phyloP scores from a whole-genome alignment of 1,284 basidiomycete species.

The Termitomyces sp. region DNA sequence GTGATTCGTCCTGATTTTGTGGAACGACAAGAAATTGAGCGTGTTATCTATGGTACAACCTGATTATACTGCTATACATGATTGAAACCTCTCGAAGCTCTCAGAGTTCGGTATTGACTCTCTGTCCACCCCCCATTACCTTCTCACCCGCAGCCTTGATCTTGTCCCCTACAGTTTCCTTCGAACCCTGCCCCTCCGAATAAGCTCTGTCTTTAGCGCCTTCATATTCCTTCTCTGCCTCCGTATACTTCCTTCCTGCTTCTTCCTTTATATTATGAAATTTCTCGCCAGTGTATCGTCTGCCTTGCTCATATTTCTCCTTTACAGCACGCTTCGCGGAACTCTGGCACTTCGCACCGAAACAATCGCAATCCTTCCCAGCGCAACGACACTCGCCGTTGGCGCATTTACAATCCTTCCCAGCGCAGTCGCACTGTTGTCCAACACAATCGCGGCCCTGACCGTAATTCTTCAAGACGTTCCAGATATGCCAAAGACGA shows the following conservation, averaged over 20 bases:
- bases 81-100: background rate
- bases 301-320: conserved; percentile 13
- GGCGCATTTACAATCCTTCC: conserved; percentile 15
- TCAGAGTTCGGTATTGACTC: conserved; percentile 20
- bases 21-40: background rate
- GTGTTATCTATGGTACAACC: conserved; percentile 29
- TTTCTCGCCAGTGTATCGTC: conserved; percentile 12
- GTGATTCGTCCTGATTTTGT: background rate
- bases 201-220: conserved; percentile 18
- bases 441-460: conserved; percentile 23
- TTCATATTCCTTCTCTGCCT: conserved; percentile 27
- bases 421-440: conserved; percentile 11
- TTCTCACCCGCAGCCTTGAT: conserved; percentile 22
- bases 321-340: conserved; percentile 14
- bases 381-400: conserved; percentile 22
- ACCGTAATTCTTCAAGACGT: conserved; percentile 31
- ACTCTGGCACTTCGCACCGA: conserved; percentile 24
- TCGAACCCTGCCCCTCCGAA: conserved; percentile 15
- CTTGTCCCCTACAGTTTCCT: conserved; percentile 22
- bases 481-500: conserved; percentile 43
- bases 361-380: conserved; percentile 16
- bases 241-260: conserved; percentile 18
- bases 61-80: conserved; percentile 29
- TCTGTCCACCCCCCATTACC: conserved; percentile 17
- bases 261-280: conserved; percentile 20